Evolutionary conservation across 345 rosid genomes (phyloP).

Genomic region (Populus tremula): DNA sequence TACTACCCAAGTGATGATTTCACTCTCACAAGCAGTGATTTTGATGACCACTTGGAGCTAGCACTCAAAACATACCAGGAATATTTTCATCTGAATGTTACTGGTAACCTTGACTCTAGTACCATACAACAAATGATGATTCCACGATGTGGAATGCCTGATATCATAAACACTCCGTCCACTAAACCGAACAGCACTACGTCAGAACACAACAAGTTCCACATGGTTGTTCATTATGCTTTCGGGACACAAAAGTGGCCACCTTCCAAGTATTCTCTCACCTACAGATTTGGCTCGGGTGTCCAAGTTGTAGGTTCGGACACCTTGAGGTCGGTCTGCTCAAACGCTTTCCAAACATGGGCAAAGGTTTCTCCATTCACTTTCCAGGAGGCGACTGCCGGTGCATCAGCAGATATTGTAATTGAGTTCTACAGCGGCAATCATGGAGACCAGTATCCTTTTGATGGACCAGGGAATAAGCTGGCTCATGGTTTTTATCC

Average conservation of each 20-base stretch:
- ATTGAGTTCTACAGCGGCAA: conserved; percentile 13
- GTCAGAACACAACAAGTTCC: neutral
- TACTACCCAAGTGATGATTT: neutral
- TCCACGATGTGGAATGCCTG: neutral
- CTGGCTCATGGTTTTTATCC: conserved; percentile 24
- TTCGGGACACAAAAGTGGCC: neutral
- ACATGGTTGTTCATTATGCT: neutral
- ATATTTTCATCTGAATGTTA: neutral
- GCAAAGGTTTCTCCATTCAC: neutral
- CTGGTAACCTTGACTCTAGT: neutral
- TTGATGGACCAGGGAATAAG: conserved; percentile 10
- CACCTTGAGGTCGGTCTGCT: neutral
- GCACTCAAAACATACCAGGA: neutral
- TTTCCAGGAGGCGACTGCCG: neutral
- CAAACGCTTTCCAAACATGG: conserved; percentile 5
- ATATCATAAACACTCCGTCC: neutral
- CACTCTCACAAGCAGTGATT: neutral
- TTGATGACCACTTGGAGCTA: neutral
- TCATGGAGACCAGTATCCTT: conserved; percentile 12
- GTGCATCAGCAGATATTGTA: neutral
- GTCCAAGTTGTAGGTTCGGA: neutral
- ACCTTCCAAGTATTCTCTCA: neutral
- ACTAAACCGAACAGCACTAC: neutral
- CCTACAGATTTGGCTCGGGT: conserved; percentile 11
- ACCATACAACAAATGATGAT: neutral